Conservation (phyloP, 2,329 filamentous ascomycete genomes). For the Diaporthe citriasiana region DNA sequence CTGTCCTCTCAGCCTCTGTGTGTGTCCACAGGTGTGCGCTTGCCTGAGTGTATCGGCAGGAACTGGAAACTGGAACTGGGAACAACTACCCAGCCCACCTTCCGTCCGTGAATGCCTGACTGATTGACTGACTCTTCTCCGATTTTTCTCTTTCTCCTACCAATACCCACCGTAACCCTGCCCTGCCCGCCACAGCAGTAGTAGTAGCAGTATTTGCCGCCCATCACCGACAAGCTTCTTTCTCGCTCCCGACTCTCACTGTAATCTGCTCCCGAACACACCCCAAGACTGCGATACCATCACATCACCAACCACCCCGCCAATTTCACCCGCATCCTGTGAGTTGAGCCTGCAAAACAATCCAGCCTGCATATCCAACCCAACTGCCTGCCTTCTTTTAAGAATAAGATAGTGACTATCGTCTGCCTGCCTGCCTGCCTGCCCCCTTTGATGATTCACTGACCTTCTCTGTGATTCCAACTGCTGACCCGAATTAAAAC, state of each 20-base stretch:
- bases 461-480: conserved; percentile 45
- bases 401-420: neutral
- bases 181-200: conserved; percentile 7
- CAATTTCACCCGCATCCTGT: conserved; percentile 19
- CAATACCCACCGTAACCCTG: conserved; percentile 4
- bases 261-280: conserved; percentile 18
- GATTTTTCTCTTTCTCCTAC: conserved; percentile 30
- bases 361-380: conserved; percentile 16
- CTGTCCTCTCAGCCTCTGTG: neutral
- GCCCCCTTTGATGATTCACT: conserved; percentile 44
- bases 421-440: conserved; percentile 9
- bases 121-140: conserved; percentile 31
- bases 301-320: conserved; percentile 28
- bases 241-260: conserved; percentile 25
- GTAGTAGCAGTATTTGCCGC: conserved; percentile 9
- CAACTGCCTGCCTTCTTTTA: neutral
- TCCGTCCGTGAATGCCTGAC: conserved; percentile 1
- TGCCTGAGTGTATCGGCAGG: neutral
- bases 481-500: conserved; percentile 39
- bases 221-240: conserved; percentile 25
- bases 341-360: conserved; percentile 19
- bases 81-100: conserved; percentile 11
- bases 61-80: conserved; percentile 11
- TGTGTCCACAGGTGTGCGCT: neutral
- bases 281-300: conserved; percentile 22